Evolutionary conservation across 1,139 yeast genomes (phyloP).

Genomic region (Diutina pseudorugosa): DNA sequence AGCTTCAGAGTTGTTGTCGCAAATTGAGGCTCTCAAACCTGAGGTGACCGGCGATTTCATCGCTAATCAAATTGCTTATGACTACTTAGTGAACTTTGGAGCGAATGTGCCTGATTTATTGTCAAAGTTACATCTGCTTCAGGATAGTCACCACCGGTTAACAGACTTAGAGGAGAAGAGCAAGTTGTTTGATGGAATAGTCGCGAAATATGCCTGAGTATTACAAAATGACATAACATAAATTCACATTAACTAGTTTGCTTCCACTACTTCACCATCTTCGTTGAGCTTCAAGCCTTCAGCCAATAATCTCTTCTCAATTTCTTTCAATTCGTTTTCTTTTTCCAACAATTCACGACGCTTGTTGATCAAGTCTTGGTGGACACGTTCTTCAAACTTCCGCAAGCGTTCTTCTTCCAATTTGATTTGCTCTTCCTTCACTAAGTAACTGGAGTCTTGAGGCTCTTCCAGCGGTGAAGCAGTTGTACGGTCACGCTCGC

Average conservation of each 20-base stretch:
- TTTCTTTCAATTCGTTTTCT: conserved; percentile 77
- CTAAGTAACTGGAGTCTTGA: conserved; percentile 27
- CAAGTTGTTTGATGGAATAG: conserved; percentile 43
- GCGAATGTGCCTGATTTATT: conserved; percentile 28
- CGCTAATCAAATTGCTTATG: conserved; percentile 46
- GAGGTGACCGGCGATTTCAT: conserved; percentile 36
- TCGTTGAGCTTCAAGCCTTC: conserved; percentile 38
- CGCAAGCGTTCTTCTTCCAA: conserved; percentile 69
- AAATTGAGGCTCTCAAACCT: conserved; percentile 22
- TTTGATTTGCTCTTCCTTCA: conserved; percentile 72
- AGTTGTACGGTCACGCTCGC: background rate
- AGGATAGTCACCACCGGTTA: conserved; percentile 39
- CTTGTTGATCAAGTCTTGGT: conserved; percentile 75
- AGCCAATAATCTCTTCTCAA: conserved; percentile 60
- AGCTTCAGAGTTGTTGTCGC: conserved; percentile 35
- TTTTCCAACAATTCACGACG: conserved; percentile 76
- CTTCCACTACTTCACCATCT: conserved; percentile 24
- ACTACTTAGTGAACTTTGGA: conserved; percentile 36
- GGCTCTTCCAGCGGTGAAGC: conserved; percentile 19
- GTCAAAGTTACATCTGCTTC: conserved; percentile 25
- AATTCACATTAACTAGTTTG: background rate
- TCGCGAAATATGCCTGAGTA: conserved; percentile 30
- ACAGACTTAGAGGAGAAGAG: conserved; percentile 40
- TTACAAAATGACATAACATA: background rate
- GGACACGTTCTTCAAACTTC: conserved; percentile 79